Percentiles rank a stretch among this genome's conserved stretches.
These are phyloP conservation scores for Tremella fuciformis DNA, from an alignment of 768 basidiomycete genomes.

Conservation along the genomic window DNA sequence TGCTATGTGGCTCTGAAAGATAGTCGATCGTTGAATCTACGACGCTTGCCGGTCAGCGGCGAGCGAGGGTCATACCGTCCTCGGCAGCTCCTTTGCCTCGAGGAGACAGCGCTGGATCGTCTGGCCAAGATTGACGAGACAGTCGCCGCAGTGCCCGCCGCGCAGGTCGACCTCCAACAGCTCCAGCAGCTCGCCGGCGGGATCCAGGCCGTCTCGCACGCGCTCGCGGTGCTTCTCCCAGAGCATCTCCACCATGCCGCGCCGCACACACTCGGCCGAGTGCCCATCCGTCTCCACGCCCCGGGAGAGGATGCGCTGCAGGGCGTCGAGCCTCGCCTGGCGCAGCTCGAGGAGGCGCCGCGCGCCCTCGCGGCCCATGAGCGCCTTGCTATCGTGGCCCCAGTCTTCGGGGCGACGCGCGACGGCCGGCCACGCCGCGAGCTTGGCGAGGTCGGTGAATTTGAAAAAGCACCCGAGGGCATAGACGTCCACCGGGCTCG, in stretches of 20 bases:
- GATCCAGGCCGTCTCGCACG: conserved; percentile 6
- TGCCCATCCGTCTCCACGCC: conserved; percentile 25
- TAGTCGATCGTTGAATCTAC: too few relatives aligned
- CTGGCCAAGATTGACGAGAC: conserved; percentile 27
- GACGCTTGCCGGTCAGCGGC: too few relatives aligned
- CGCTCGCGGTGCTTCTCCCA: conserved; percentile 22
- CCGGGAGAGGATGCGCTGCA: conserved; percentile 24
- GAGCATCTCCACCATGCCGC: conserved; percentile 5
- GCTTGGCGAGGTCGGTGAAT: conserved; percentile 35
- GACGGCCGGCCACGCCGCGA: conserved; percentile 23
- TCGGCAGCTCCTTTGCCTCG: conserved; percentile 29
- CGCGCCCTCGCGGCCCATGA: conserved; percentile 28
- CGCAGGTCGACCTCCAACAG: conserved; percentile 32
- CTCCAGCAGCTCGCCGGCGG: conserved; percentile 27
- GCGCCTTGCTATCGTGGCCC: conserved; percentile 16
- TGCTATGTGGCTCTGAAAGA: too few relatives aligned
- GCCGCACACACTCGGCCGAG: conserved; percentile 12
- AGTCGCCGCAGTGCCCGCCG: conserved; percentile 33
- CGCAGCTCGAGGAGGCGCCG: conserved; percentile 21
- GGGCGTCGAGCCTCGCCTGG: conserved; percentile 12
- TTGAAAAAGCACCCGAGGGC: conserved; percentile 40
- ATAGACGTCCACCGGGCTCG: conserved; percentile 28
- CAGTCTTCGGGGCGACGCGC: conserved; percentile 20
- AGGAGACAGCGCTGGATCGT: conserved; percentile 27
- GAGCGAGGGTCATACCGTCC: conserved; percentile 13